Percentiles rank a stretch among this genome's conserved stretches.
Evolutionary conservation across 257 asterid genomes (phyloP).

Genomic region (Haberlea rhodopensis): DNA sequence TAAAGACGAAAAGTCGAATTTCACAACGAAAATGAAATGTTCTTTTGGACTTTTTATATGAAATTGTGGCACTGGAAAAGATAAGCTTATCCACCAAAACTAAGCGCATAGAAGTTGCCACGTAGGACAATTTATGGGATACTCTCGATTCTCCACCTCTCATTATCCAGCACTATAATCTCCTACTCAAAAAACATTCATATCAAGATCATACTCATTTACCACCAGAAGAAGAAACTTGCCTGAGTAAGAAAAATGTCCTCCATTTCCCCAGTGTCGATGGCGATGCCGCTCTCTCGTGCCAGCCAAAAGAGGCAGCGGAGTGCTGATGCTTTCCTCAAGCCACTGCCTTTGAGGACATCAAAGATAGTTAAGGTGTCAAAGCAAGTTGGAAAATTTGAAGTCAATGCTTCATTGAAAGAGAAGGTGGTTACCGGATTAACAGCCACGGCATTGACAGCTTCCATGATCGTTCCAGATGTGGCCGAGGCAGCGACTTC

Average conservation of each 20-base stretch:
- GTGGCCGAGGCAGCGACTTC: constrained; percentile 81
- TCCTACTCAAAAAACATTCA: constrained; percentile 20
- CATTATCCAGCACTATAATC: constrained; percentile 24
- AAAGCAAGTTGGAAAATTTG: constrained; percentile 44
- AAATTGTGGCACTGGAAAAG: constrained; percentile 16
- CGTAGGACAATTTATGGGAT: constrained; percentile 32
- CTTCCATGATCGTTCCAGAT: constrained; percentile 65
- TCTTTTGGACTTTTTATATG: background rate
- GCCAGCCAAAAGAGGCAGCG: constrained; percentile 47
- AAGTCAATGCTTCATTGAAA: constrained; percentile 63
- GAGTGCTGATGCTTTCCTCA: constrained; percentile 44
- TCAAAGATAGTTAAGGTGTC: constrained; percentile 35
- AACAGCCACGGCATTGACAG: constrained; percentile 76
- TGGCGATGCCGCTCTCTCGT: constrained; percentile 56
- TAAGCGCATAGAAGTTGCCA: constrained; percentile 49
- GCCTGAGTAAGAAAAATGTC: constrained; percentile 48
- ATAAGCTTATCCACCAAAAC: constrained; percentile 60
- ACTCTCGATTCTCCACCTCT: constrained; percentile 58
- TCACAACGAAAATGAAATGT: background rate
- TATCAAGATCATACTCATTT: constrained; percentile 17
- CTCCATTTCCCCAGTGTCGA: constrained; percentile 63
- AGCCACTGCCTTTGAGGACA: constrained; percentile 47
- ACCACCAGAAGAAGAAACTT: constrained; percentile 17
- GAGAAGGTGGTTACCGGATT: constrained; percentile 76
- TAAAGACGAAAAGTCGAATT: background rate